These are phyloP conservation scores for Backusella westeae DNA, from an alignment of 192 early-diverging fungal genomes.

Conservation along the genomic window DNA sequence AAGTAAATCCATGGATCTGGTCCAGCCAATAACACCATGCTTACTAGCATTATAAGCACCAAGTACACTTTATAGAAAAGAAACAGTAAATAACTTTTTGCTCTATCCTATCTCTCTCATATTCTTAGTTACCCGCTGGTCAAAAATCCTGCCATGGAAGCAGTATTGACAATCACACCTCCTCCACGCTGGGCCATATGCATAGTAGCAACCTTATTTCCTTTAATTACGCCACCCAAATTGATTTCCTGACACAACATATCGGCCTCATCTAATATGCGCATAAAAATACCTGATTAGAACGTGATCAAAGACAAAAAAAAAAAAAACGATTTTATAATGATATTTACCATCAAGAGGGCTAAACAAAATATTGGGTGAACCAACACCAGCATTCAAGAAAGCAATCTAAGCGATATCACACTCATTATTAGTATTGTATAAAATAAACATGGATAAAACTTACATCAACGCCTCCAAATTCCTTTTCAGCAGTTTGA, in stretches of 20 bases:
- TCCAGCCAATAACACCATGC: slow-evolving; percentile 20
- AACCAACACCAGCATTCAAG: background rate
- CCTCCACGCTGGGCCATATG: slow-evolving; percentile 29
- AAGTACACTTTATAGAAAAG: background rate
- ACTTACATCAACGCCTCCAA: slow-evolving; percentile 37
- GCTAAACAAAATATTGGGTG: background rate
- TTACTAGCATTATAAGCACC: slow-evolving; percentile 16
- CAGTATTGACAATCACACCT: slow-evolving; percentile 26
- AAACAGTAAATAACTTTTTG: background rate
- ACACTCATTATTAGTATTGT: background rate
- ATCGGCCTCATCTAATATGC: slow-evolving; percentile 1
- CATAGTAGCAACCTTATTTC: slow-evolving; percentile 27
- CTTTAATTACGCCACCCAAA: slow-evolving; percentile 13
- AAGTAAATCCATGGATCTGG: slow-evolving; percentile 9
- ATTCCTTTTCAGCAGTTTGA: slow-evolving; percentile 19
- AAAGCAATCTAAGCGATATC: background rate
- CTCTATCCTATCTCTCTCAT: background rate
- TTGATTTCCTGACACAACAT: background rate
- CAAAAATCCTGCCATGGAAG: slow-evolving; percentile 28
- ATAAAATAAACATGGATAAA: no score
- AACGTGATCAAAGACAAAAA: background rate
- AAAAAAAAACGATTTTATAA: background rate
- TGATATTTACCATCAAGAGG: background rate
- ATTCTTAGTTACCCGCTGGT: background rate
- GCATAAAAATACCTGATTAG: background rate